Percentiles rank a stretch among this genome's conserved stretches.
Conservation (phyloP, 495 filamentous ascomycete genomes). For the Parathielavia hyrcaniae region DNA sequence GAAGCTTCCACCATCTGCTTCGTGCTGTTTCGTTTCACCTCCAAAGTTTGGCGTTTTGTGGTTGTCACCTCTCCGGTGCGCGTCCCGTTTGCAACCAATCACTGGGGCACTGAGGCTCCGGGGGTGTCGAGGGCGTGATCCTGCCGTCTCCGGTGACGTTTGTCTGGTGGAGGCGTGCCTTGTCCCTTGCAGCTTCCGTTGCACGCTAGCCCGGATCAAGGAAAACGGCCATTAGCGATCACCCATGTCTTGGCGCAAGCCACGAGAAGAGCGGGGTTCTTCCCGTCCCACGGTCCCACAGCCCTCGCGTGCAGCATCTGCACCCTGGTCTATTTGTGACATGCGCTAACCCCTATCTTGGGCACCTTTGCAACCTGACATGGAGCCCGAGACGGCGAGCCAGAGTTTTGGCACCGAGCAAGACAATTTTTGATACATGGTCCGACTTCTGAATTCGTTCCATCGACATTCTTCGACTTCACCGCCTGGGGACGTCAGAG, state of each 20-base stretch:
- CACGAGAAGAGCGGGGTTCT: slow-evolving; percentile 3
- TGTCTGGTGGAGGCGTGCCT: not conserved
- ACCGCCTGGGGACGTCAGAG: not conserved
- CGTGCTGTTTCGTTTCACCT: slow-evolving; percentile 18
- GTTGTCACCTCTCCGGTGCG: slow-evolving; percentile 11
- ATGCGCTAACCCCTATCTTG: slow-evolving; percentile 31
- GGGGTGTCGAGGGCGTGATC: not conserved
- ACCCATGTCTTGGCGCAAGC: slow-evolving; percentile 7
- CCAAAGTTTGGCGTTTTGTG: slow-evolving; percentile 20
- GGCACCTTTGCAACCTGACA: slow-evolving; percentile 31
- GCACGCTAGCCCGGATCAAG: slow-evolving; percentile 12
- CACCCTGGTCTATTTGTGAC: slow-evolving; percentile 16
- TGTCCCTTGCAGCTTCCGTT: slow-evolving; percentile 26
- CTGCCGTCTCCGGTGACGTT: slow-evolving; percentile 5
- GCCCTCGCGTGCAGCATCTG: slow-evolving; percentile 2
- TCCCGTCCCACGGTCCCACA: not conserved
- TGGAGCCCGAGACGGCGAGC: slow-evolving; percentile 22
- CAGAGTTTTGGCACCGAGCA: slow-evolving; percentile 14
- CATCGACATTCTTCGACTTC: slow-evolving; percentile 3
- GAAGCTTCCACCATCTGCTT: not conserved
- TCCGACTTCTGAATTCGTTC: not conserved
- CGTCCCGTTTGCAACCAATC: slow-evolving; percentile 12
- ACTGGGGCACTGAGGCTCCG: not conserved
- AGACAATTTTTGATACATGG: slow-evolving; percentile 23
- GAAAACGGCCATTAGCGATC: too few relatives aligned